Evolutionary conservation across 106 monocot species (phyloP), one percentile per base, ranked within the genome.

Genomic region (Dioscorea alata): DNA sequence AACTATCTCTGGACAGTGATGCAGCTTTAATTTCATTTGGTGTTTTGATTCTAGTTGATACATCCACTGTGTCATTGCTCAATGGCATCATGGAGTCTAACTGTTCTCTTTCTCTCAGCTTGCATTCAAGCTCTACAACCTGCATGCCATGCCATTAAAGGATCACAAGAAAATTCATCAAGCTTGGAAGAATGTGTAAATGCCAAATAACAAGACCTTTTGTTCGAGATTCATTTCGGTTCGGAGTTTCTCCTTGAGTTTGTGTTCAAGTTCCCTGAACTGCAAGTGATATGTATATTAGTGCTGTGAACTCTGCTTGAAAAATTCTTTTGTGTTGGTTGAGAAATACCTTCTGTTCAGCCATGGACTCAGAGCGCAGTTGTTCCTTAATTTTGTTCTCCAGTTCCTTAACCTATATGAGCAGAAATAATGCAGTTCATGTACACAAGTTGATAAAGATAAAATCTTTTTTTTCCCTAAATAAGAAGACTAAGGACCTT

Each of bases 341-440:
- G 42, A 42, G 42, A 6, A 42, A 4, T 61, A 86, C 81, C 84
- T 78, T 91, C 16, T 72, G 68, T 59, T 81, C 70, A 48, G 81
- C 74, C 71, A 70, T 33, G 61, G 50, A 76, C 72, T 78, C 78
- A 15, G 69, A 67, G 18, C 71, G 70, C 64, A 62, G 25, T 57
- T 82, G 71, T 67, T 92, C 92, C 71, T 81, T 83, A 20, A 92
- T 61, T 64, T 71, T 88, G 70, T 35, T 65, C 61, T 92, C 83
- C 50, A 92, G 74, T 28, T 85, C 92, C 24, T 63, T 83, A n/a
- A 85, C 76, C 85, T 85, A 35, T 66, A 19, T 54, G 19, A 18
- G 64, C 0, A 33, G 65, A 8, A 48, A 17, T 34, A 58, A 33
- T 23, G 15, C 0, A 33, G 16, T 64, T 66, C 21, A 22, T 3